Conservation (phyloP, 257 asterid genomes). For the Buddleja alternifolia region DNA sequence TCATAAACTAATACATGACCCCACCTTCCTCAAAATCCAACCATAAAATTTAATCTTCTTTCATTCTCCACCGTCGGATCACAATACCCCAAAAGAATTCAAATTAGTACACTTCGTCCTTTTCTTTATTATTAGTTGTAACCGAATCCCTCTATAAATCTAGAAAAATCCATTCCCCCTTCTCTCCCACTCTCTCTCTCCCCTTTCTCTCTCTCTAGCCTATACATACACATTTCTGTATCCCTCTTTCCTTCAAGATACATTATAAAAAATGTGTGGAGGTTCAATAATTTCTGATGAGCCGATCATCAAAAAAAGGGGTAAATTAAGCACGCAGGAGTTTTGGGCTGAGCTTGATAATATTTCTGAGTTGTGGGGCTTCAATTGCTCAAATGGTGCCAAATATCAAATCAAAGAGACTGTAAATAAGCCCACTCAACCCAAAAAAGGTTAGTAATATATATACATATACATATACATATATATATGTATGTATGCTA, state of each 20-base stretch:
- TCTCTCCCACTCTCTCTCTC: neutral
- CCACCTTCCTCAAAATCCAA: slow-evolving; percentile 21
- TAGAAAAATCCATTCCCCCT: slow-evolving; percentile 10
- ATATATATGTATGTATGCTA: neutral
- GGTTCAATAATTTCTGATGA: slow-evolving; percentile 80
- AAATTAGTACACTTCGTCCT: slow-evolving; percentile 25
- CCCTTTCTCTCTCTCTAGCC: slow-evolving; percentile 20
- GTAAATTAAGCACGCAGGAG: slow-evolving; percentile 50
- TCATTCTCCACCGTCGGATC: slow-evolving; percentile 40
- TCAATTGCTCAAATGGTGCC: slow-evolving; percentile 41
- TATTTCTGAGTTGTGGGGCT: slow-evolving; percentile 68
- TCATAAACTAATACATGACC: too few species aligned
- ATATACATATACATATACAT: neutral
- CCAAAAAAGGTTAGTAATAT: slow-evolving; percentile 38
- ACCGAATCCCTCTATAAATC: slow-evolving; percentile 34
- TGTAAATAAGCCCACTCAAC: slow-evolving; percentile 17
- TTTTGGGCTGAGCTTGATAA: slow-evolving; percentile 74
- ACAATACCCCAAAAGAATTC: slow-evolving; percentile 24
- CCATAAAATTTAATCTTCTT: slow-evolving; percentile 7
- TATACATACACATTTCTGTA: slow-evolving; percentile 18
- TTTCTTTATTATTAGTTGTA: slow-evolving; percentile 29
- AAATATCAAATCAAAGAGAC: slow-evolving; percentile 15
- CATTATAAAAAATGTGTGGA: slow-evolving; percentile 64
- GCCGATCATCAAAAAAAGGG: slow-evolving; percentile 49
- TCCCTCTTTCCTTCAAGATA: slow-evolving; percentile 18